Evolutionary conservation across 1,284 basidiomycete species (phyloP).

Genomic region (Coriolopsis trogii): DNA sequence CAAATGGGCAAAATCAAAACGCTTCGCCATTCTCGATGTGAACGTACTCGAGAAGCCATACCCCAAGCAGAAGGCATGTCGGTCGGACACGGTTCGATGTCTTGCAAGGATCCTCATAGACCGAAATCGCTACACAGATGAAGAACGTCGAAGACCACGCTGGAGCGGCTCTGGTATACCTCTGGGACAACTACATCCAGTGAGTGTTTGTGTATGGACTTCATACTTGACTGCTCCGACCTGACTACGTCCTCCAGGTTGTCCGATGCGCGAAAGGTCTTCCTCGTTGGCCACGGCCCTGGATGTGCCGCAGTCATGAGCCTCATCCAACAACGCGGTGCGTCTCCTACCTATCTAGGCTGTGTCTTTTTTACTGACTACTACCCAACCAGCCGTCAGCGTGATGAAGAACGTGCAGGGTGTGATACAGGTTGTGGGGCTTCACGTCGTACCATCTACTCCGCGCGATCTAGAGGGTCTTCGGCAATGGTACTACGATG

Average conservation of each 20-base stretch:
- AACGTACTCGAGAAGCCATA: slow-evolving; percentile 80
- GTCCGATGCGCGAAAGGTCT: slow-evolving; percentile 68
- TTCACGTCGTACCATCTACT: slow-evolving; percentile 56
- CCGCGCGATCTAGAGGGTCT: slow-evolving; percentile 56
- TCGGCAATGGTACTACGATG: slow-evolving; percentile 67
- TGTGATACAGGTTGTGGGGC: slow-evolving; percentile 79
- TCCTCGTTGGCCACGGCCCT: slow-evolving; percentile 87
- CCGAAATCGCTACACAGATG: slow-evolving; percentile 32
- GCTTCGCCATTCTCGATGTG: slow-evolving; percentile 83
- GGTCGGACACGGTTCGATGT: too few species aligned
- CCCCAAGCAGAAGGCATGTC: slow-evolving; percentile 39
- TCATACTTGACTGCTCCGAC: background rate
- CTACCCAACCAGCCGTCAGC: slow-evolving; percentile 40
- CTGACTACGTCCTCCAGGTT: slow-evolving; percentile 48
- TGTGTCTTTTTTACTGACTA: background rate
- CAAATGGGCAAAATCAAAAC: slow-evolving; percentile 68
- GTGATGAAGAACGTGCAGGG: slow-evolving; percentile 67
- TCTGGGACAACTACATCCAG: slow-evolving; percentile 97
- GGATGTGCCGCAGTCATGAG: slow-evolving; percentile 79
- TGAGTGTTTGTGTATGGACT: slow-evolving; percentile 32
- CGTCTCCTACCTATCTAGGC: slow-evolving; percentile 24
- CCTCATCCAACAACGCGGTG: slow-evolving; percentile 73
- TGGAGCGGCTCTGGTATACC: slow-evolving; percentile 71
- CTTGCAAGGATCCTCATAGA: too few species aligned
- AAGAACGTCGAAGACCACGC: slow-evolving; percentile 47